Percentiles rank a stretch among this genome's conserved stretches.
phyloP scores from a whole-genome alignment of 345 rosid species.

The Aegle marmelos region DNA sequence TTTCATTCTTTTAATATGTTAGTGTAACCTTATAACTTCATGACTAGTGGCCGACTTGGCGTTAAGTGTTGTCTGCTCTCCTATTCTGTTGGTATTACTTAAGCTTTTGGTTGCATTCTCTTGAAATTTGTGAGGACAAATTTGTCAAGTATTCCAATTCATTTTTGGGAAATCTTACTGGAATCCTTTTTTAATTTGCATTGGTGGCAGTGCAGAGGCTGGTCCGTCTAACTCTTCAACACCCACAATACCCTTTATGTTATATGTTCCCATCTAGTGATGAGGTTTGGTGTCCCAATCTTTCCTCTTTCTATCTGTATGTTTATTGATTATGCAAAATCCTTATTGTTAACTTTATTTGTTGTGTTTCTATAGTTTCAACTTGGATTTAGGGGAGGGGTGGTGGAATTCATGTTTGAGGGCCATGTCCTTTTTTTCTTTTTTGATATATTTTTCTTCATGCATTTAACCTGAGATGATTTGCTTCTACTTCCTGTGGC shows the following conservation, averaged over 20 bases:
- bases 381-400: not conserved
- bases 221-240: constrained; percentile 63
- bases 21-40: not conserved
- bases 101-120: not conserved
- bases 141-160: not conserved
- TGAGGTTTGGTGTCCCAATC: constrained; percentile 43
- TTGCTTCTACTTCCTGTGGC: not conserved
- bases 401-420: not conserved
- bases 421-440: no score
- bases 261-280: constrained; percentile 61
- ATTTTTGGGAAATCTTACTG: not conserved
- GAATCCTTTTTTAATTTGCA: constrained; percentile 26
- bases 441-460: not conserved
- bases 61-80: not conserved
- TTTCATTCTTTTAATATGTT: not conserved
- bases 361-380: not conserved
- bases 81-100: not conserved
- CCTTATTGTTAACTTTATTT: not conserved
- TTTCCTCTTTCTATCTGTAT: constrained; percentile 1
- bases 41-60: not conserved
- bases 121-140: not conserved
- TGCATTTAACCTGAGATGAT: not conserved
- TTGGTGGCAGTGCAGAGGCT: constrained; percentile 72
- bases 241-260: constrained; percentile 38
- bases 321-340: not conserved